Evolutionary conservation across 805 yeast species (phyloP).

Genomic region (Yamadazyma olivae): DNA sequence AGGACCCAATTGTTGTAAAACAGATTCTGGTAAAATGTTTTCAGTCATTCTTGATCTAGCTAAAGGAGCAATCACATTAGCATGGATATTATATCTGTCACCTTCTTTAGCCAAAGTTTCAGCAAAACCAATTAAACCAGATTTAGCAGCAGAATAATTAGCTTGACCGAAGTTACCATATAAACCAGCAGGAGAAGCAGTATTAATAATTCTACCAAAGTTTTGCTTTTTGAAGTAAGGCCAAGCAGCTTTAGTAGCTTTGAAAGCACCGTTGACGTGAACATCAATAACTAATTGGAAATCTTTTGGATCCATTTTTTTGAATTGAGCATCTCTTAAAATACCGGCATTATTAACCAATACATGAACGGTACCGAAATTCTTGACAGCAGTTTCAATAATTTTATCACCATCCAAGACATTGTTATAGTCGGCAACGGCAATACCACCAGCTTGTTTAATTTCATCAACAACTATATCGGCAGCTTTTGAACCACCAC

Average conservation of each 20-base stretch:
- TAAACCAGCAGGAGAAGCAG: slow-evolving; percentile 96
- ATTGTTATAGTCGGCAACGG: slow-evolving; percentile 93
- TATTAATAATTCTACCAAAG: slow-evolving; percentile 86
- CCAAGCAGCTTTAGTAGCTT: slow-evolving; percentile 89
- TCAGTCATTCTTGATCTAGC: slow-evolving; percentile 98
- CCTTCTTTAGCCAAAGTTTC: slow-evolving; percentile 97
- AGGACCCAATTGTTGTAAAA: slow-evolving; percentile 77
- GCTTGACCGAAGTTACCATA: slow-evolving; percentile 97
- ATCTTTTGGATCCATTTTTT: slow-evolving; percentile 79
- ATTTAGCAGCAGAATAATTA: slow-evolving; percentile 90
- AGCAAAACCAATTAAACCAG: slow-evolving; percentile 85
- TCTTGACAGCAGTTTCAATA: slow-evolving; percentile 78
- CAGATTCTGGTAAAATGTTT: slow-evolving; percentile 78
- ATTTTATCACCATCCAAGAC: slow-evolving; percentile 83
- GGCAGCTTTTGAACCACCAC: slow-evolving; percentile 71
- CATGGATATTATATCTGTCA: slow-evolving; percentile 72
- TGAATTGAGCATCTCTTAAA: slow-evolving; percentile 80
- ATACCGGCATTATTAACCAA: slow-evolving; percentile 95
- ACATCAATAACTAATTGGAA: slow-evolving; percentile 80
- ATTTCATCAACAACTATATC: slow-evolving; percentile 89
- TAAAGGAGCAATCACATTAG: slow-evolving; percentile 88
- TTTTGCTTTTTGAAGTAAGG: slow-evolving; percentile 79
- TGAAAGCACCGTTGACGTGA: slow-evolving; percentile 86
- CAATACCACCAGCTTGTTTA: slow-evolving; percentile 68
- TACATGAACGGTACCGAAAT: slow-evolving; percentile 85